phyloP scores from a whole-genome alignment of 768 basidiomycete genomes.

The Xerocomus brunneocitrinus region DNA sequence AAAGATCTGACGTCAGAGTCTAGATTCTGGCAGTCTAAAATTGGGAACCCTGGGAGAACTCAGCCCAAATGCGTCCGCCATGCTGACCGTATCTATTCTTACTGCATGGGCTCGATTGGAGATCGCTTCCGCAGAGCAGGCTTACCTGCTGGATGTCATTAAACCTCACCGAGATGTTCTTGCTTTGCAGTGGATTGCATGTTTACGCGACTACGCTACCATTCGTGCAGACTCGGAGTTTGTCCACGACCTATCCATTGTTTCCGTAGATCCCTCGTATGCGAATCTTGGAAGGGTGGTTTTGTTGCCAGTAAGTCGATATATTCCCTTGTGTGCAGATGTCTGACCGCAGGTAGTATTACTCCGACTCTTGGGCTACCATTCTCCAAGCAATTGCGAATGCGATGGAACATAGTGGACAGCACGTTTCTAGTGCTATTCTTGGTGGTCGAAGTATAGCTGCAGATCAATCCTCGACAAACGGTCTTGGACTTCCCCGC shows the following conservation, averaged over 20 bases:
- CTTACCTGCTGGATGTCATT: slow-evolving; percentile 76
- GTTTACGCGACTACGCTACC: slow-evolving; percentile 88
- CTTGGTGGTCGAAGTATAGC: slow-evolving; percentile 60
- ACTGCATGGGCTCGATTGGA: slow-evolving; percentile 95
- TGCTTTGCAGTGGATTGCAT: slow-evolving; percentile 81
- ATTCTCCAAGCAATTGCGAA: slow-evolving; percentile 84
- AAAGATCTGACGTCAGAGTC: slow-evolving; percentile 10
- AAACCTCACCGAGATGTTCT: slow-evolving; percentile 73
- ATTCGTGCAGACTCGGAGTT: slow-evolving; percentile 88
- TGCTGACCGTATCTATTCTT: slow-evolving; percentile 87
- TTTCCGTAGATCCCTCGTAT: slow-evolving; percentile 76
- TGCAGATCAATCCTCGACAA: slow-evolving; percentile 15
- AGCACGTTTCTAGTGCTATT: slow-evolving; percentile 72
- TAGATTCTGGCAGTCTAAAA: slow-evolving; percentile 79
- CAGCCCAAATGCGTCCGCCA: slow-evolving; percentile 91
- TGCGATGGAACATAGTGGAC: slow-evolving; percentile 66
- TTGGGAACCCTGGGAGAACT: slow-evolving; percentile 84
- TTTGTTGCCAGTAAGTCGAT: slow-evolving; percentile 70
- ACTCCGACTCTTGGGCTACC: slow-evolving; percentile 72
- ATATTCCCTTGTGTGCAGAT: not conserved
- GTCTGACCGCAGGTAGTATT: slow-evolving; percentile 57
- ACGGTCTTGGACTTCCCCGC: slow-evolving; percentile 24
- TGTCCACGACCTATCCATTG: slow-evolving; percentile 67
- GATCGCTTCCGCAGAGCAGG: slow-evolving; percentile 66
- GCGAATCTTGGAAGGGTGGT: slow-evolving; percentile 89